These are phyloP conservation scores for Candida mattraensis DNA, from an alignment of 805 yeast genomes.

Conservation along the genomic window DNA sequence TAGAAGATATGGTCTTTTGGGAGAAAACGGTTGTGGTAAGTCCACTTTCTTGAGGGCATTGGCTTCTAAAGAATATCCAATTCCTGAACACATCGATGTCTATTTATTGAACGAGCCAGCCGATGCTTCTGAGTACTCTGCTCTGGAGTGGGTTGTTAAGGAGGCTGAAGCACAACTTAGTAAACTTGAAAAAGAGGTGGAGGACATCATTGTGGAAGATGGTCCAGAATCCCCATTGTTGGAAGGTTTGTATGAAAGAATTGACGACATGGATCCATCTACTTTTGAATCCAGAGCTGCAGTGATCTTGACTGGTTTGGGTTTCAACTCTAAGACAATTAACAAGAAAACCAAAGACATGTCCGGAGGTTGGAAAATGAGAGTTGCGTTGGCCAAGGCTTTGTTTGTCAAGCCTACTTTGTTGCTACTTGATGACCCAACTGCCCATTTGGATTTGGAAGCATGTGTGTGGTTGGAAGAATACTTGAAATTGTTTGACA, in stretches of 20 bases:
- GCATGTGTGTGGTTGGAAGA: conserved; percentile 99
- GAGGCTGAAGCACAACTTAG: conserved; percentile 94
- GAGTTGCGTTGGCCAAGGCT: conserved; percentile 98
- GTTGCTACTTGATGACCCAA: conserved; percentile 94
- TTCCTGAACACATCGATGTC: conserved; percentile 88
- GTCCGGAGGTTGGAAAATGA: conserved; percentile 99
- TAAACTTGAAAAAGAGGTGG: conserved; percentile 87
- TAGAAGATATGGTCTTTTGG: conserved; percentile 94
- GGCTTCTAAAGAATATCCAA: conserved; percentile 95
- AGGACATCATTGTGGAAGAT: conserved; percentile 81
- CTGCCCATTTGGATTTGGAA: conserved; percentile 98
- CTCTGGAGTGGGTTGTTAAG: conserved; percentile 92
- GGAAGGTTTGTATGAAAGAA: conserved; percentile 91
- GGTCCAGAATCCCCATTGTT: conserved; percentile 90
- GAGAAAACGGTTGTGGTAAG: conserved; percentile 99
- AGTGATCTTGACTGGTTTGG: conserved; percentile 92
- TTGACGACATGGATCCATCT: conserved; percentile 92
- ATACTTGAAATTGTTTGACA: conserved; percentile 90
- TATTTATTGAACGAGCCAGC: conserved; percentile 97
- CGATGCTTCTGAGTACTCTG: conserved; percentile 86
- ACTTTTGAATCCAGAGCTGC: conserved; percentile 98
- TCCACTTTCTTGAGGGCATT: conserved; percentile 90
- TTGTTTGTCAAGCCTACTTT: conserved; percentile 96
- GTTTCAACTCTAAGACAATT: conserved; percentile 86
- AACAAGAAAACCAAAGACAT: conserved; percentile 94